phyloP scores from a whole-genome alignment of 345 rosid species.

The Camelina hispida region DNA sequence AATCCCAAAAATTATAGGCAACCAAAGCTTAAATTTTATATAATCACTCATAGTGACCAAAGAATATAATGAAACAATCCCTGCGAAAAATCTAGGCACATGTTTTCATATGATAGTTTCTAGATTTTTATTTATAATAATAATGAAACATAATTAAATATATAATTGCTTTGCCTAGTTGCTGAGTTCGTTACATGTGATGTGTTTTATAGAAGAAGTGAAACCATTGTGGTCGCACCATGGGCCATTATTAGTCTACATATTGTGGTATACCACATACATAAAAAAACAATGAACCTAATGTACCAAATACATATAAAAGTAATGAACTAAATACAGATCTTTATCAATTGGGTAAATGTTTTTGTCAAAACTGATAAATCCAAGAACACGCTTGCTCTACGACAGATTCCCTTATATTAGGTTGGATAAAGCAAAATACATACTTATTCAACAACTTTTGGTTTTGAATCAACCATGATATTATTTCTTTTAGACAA shows the following conservation, averaged over 20 bases:
- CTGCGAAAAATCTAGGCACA: slow-evolving; percentile 31
- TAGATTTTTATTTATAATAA: slow-evolving; percentile 1
- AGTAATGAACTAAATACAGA: neutral
- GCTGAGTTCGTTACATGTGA: slow-evolving; percentile 40
- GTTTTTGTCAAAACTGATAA: slow-evolving; percentile 1
- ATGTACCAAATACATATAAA: no score
- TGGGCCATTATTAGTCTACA: slow-evolving; percentile 3
- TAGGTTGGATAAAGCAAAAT: slow-evolving; percentile 25
- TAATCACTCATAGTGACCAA: slow-evolving; percentile 14
- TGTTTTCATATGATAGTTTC: slow-evolving; percentile 31
- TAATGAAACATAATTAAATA: slow-evolving; percentile 9
- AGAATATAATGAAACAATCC: slow-evolving; percentile 26
- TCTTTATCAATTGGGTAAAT: neutral
- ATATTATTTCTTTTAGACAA: no score
- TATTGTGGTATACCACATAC: slow-evolving; percentile 31
- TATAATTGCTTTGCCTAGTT: slow-evolving; percentile 24
- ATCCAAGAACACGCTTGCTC: slow-evolving; percentile 14
- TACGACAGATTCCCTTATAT: neutral
- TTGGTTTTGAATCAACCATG: slow-evolving; percentile 16
- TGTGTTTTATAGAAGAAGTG: slow-evolving; percentile 35
- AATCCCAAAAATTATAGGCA: no score
- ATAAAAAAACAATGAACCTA: neutral
- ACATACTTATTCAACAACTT: slow-evolving; percentile 17
- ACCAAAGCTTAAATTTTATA: neutral
- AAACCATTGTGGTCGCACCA: slow-evolving; percentile 35